Conservation (phyloP, 345 rosid genomes). For the Brassica juncea region DNA sequence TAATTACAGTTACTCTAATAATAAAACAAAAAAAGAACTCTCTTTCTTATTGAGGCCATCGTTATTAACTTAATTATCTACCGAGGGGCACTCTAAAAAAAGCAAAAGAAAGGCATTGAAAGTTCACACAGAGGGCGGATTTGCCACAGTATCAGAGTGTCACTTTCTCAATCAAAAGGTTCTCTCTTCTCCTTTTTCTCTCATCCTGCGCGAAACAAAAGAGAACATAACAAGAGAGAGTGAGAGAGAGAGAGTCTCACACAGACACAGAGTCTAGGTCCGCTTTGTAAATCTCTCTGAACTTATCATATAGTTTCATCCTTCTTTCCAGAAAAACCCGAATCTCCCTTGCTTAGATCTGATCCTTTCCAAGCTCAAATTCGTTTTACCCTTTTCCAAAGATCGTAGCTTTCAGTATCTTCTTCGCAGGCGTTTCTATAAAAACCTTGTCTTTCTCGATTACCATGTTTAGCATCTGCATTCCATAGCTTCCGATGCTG, state of each 20-base stretch:
- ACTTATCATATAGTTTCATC: conserved; percentile 16
- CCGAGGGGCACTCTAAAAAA: neutral
- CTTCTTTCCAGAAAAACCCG: conserved; percentile 18
- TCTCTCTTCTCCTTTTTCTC: conserved; percentile 18
- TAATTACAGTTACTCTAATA: neutral
- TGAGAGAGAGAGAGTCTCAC: neutral
- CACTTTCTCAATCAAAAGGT: conserved; percentile 43
- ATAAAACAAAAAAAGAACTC: neutral
- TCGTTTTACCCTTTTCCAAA: conserved; percentile 13
- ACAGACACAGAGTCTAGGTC: conserved; percentile 30
- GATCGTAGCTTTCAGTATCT: conserved; percentile 7
- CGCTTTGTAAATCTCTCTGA: conserved; percentile 32
- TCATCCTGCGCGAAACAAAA: conserved; percentile 27
- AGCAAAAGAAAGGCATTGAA: conserved; percentile 1
- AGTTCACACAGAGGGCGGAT: neutral
- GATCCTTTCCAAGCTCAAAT: conserved; percentile 21
- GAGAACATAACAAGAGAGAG: conserved; percentile 1
- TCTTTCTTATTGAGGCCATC: neutral
- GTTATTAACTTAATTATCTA: neutral
- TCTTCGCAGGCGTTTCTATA: neutral
- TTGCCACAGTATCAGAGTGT: conserved; percentile 26
- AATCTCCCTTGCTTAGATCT: conserved; percentile 29
- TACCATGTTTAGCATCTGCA: conserved; percentile 24
- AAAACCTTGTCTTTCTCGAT: neutral
- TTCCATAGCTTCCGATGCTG: conserved; percentile 31